Evolutionary conservation across 2,329 filamentous ascomycete species (phyloP).

Genomic region (Phialemonium atrogriseum): DNA sequence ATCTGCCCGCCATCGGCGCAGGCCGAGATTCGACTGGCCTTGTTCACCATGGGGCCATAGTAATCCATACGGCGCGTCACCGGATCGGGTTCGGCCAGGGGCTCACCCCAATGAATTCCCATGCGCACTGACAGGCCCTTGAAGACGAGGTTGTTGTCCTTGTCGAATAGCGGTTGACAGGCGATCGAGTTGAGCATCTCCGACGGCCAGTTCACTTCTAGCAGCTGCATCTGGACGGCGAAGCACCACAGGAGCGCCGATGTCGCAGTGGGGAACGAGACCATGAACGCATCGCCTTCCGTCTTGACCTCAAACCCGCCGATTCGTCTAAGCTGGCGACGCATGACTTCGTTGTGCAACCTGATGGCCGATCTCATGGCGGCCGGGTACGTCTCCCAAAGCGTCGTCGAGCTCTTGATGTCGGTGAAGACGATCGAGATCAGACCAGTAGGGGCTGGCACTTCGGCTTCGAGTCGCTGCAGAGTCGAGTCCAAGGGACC

Average conservation of each 20-base stretch:
- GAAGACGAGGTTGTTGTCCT: constrained; percentile 84
- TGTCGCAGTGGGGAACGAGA: constrained; percentile 93
- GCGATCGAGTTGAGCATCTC: constrained; percentile 84
- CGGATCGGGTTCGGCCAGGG: constrained; percentile 90
- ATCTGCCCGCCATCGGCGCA: constrained; percentile 96
- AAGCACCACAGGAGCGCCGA: constrained; percentile 95
- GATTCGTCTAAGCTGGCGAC: constrained; percentile 83
- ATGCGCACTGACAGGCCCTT: constrained; percentile 91
- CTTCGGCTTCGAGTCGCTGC: constrained; percentile 78
- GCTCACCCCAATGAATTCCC: constrained; percentile 93
- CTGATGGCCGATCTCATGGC: constrained; percentile 97
- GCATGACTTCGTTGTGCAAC: constrained; percentile 95
- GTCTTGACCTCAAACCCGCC: constrained; percentile 99
- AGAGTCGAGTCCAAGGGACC: constrained; percentile 78
- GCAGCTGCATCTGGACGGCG: constrained; percentile 77
- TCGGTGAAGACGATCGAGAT: constrained; percentile 95
- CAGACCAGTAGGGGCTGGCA: constrained; percentile 83
- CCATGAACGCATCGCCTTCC: constrained; percentile 99
- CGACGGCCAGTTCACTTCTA: constrained; percentile 87
- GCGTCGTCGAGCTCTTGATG: constrained; percentile 93
- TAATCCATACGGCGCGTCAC: constrained; percentile 99
- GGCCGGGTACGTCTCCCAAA: constrained; percentile 92
- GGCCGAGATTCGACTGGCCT: constrained; percentile 84
- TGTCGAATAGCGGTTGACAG: constrained; percentile 74
- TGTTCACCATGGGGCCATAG: constrained; percentile 98